Base-by-base conservation (phyloP, 768 basidiomycete species). In the Termitomyces sp. region DNA sequence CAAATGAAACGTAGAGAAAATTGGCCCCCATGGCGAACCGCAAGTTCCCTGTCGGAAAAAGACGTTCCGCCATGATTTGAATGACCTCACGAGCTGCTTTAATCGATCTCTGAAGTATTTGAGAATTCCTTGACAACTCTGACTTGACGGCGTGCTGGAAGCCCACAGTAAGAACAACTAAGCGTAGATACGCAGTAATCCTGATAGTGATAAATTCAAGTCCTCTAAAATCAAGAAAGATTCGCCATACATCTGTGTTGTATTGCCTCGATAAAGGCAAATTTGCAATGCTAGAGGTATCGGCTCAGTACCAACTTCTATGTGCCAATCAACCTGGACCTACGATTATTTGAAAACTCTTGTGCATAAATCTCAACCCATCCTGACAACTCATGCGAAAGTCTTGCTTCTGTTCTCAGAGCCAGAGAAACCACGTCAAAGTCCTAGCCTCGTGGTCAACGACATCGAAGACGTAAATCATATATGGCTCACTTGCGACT, bases 31-130 rank as follows among this genome's bases (percentile, higher is more conserved):
- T 81, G 3, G 84, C 84, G 66, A 78, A 84, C 11, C 83, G 80
- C 31, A 86, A 72, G 63, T 79, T 79, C 2, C 82, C 83, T 4
- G 82, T 83, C 1, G 83, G 83, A 58, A 79, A 80, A 12, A 86
- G 70, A 47, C 76, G 75, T 51, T 85, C 80, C 2, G 81, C 71
- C 65, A 83, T 79, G 43, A 82, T 81, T 32, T 79, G 78, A 53
- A 88, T 83, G 11, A 86, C 83, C 34, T 74, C 75, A n/a, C 78
- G 79, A n/a, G 85, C 86, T 12, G 81, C 80, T 20, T 81, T 75
- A 29, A 86, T 73, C 12, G 84, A 83, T 69, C 81, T 75, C 15
- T 71, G 66, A 47, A 85, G 70, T 38, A 84, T 72, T 43, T 77
- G 74, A 10, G 78, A 82, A 47, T 79, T 74, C 5, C 72, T 74